Evolutionary conservation across 306 rosid species (phyloP).

Genomic region (Cucumis hystrix): DNA sequence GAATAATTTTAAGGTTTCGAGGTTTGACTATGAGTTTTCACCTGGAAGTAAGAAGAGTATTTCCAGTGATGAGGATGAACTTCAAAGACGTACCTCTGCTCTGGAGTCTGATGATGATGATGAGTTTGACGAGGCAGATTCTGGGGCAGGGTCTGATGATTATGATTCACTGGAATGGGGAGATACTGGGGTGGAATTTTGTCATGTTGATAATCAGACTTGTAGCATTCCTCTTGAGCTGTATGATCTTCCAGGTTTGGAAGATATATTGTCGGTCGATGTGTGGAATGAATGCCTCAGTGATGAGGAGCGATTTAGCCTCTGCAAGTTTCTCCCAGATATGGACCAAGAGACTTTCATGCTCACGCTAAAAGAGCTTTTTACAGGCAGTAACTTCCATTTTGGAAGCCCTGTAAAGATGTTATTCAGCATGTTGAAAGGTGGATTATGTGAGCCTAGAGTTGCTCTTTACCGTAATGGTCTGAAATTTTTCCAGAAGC

Average conservation of each 20-base stretch:
- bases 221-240: constrained; percentile 88
- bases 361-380: constrained; percentile 57
- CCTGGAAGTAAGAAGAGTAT: constrained; percentile 66
- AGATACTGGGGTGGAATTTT: constrained; percentile 89
- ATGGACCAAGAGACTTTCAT: constrained; percentile 76
- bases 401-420: constrained; percentile 77
- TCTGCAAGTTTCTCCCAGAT: constrained; percentile 81
- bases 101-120: constrained; percentile 82
- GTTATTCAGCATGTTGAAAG: constrained; percentile 80
- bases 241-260: constrained; percentile 80
- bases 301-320: constrained; percentile 80
- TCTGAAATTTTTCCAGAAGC: constrained; percentile 58
- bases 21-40: constrained; percentile 80
- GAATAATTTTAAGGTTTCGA: constrained; percentile 70
- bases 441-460: constrained; percentile 95
- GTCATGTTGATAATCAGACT: constrained; percentile 87
- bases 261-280: constrained; percentile 65
- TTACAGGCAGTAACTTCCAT: constrained; percentile 66
- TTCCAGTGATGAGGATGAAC: constrained; percentile 88
- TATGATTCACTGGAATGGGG: constrained; percentile 95
- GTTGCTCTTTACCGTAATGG: constrained; percentile 95
- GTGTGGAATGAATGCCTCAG: constrained; percentile 85
- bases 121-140: constrained; percentile 89
- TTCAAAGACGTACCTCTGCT: constrained; percentile 52
- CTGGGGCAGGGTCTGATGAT: constrained; percentile 99